Evolutionary conservation across 495 filamentous ascomycete species (phyloP), one percentile per base, ranked within the genome.

Genomic region (Evansstolkia leycettana): DNA sequence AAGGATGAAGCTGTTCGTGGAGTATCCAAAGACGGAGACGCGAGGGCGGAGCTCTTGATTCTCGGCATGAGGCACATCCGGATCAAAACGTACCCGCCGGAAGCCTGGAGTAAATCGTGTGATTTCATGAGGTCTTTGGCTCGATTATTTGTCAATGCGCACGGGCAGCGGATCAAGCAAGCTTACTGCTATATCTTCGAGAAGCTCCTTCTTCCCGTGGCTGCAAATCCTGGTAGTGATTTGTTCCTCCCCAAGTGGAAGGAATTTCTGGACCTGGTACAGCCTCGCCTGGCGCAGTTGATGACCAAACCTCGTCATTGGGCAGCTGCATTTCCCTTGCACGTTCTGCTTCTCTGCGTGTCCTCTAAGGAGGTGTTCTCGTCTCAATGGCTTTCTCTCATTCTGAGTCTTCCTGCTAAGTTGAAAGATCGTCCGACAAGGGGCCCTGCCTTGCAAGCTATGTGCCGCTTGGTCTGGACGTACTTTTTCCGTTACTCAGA

Each of bases 381-480:
- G 18, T 66, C 70, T 14, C 85, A 92, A 51, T 96, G 89, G 90
- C 67, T 86, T 16, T 76, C 85, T 25, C 59, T 93, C 34, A 68
- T 92, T 14, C 69, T 79, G 25, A 74, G 76, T 25, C 66, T 90
- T 11, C 82, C 87, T 30, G 63, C 79, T 9, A 79, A 75, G 45
- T 64, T 93, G 19, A 94, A 90, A 45, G 90, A 96, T 52, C 75
- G 88, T 17, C 68, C 69, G 28, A 78, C 82, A 7, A 72, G 83
- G 47, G 78, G 80, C n/a, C 68, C 80, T 15, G 86, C 83, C 31
- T 69, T 99, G 24, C 82, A 94, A 45, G 86, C 84, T 11, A 76
- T 95, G 28, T 93, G 88, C 26, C 78, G 88, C 37, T 65, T 99
- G n/a, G 64, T 94, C 2, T 99, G 90, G 90, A 88, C 85, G 1